Evolutionary conservation across 2,329 filamentous ascomycete genomes (phyloP).

Genomic region (Juglanconis sp.): DNA sequence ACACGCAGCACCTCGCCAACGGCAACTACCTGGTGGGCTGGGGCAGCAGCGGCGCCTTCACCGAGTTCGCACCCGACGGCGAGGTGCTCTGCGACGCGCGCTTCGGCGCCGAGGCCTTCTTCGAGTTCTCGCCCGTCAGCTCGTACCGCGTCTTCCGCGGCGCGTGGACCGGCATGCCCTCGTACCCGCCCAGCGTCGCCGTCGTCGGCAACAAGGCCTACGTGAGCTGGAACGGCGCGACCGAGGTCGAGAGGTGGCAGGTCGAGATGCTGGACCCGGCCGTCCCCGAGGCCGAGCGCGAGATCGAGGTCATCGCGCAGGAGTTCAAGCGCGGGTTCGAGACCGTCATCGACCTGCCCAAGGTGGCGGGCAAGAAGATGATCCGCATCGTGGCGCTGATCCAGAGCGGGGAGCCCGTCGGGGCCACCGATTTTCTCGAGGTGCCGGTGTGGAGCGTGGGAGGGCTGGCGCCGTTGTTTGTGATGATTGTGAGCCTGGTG

Average conservation of each 20-base stretch:
- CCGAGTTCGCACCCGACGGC: slow-evolving; percentile 18
- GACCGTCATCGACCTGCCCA: slow-evolving; percentile 16
- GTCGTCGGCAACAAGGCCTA: slow-evolving; percentile 14
- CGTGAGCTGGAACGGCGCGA: slow-evolving; percentile 22
- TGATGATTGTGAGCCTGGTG: slow-evolving; percentile 5
- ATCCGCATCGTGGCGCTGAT: slow-evolving; percentile 12
- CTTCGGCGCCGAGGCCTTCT: slow-evolving; percentile 17
- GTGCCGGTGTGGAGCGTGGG: slow-evolving; percentile 9
- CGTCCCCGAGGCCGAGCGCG: not conserved
- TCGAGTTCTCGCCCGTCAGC: slow-evolving; percentile 17
- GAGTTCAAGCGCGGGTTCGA: slow-evolving; percentile 19
- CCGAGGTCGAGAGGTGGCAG: slow-evolving; percentile 18
- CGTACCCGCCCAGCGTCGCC: slow-evolving; percentile 9
- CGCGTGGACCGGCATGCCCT: slow-evolving; percentile 16
- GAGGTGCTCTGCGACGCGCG: slow-evolving; percentile 20
- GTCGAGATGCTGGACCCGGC: slow-evolving; percentile 14
- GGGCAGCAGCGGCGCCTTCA: slow-evolving; percentile 24
- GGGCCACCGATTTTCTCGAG: slow-evolving; percentile 9
- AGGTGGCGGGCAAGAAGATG: not conserved
- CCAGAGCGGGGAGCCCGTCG: slow-evolving; percentile 6
- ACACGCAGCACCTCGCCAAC: slow-evolving; percentile 51
- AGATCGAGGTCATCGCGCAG: slow-evolving; percentile 6
- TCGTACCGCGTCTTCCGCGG: slow-evolving; percentile 21
- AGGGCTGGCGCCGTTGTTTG: slow-evolving; percentile 4
- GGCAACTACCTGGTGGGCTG: slow-evolving; percentile 55